Conservation (phyloP, 768 basidiomycete species). For the Boletus insuetus region DNA sequence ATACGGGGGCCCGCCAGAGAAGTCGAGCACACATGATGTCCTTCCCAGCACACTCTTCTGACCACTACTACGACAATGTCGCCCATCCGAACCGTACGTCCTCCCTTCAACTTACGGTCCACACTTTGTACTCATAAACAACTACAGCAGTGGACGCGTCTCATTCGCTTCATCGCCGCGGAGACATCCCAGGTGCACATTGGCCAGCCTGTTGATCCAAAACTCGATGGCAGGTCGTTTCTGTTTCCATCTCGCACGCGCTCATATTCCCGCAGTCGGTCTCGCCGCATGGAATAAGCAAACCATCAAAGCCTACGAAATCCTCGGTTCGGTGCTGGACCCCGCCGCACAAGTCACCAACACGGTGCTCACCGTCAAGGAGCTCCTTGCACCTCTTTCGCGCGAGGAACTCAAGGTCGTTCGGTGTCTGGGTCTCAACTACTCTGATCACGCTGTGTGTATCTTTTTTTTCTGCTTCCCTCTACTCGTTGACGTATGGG, state of each 20-base stretch:
- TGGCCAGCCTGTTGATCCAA: conserved; percentile 69
- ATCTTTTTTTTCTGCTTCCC: neutral
- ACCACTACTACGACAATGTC: conserved; percentile 41
- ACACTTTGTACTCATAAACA: neutral
- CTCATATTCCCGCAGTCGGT: conserved; percentile 49
- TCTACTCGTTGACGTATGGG: neutral
- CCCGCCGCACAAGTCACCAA: conserved; percentile 60
- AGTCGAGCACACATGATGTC: neutral
- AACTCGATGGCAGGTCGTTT: conserved; percentile 53
- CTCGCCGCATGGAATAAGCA: conserved; percentile 49
- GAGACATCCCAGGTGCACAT: conserved; percentile 75
- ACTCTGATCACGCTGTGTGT: conserved; percentile 77
- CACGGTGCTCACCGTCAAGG: conserved; percentile 65
- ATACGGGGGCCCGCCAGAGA: no score
- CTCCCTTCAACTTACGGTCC: neutral
- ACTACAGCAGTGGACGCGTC: conserved; percentile 57
- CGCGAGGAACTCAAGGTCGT: conserved; percentile 65
- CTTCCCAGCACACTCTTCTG: neutral
- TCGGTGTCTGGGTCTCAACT: conserved; percentile 78
- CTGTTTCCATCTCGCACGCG: neutral
- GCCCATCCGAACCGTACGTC: conserved; percentile 54
- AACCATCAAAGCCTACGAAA: conserved; percentile 66
- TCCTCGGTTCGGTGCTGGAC: conserved; percentile 67
- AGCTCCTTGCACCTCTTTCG: conserved; percentile 67
- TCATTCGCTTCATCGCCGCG: conserved; percentile 77